These are phyloP conservation scores for Suhomyces yuchorum DNA, from an alignment of 1,139 yeast genomes.

Conservation along the genomic window DNA sequence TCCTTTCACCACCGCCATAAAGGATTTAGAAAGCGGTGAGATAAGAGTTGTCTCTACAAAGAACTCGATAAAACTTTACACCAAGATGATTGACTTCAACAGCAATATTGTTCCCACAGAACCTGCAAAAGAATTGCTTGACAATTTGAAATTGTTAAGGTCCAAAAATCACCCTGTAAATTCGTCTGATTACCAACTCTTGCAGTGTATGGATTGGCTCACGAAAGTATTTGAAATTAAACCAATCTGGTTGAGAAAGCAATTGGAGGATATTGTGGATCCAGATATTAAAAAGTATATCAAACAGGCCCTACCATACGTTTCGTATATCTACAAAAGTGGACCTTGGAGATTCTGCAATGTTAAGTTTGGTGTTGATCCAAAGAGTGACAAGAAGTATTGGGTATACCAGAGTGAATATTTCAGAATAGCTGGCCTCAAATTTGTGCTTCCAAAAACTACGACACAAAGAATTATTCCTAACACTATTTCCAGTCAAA, in stretches of 20 bases:
- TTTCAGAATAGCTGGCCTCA: conserved; percentile 57
- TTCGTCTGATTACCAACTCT: conserved; percentile 33
- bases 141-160: conserved; percentile 32
- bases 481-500: conserved; percentile 18
- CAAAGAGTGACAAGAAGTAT: conserved; percentile 54
- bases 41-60: conserved; percentile 42
- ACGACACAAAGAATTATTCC: conserved; percentile 20
- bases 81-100: conserved; percentile 44
- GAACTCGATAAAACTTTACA: conserved; percentile 46
- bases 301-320: conserved; percentile 79
- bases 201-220: conserved; percentile 57
- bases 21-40: conserved; percentile 66
- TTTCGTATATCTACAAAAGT: conserved; percentile 74
- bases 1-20: conserved; percentile 56
- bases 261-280: conserved; percentile 63
- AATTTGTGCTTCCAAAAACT: conserved; percentile 17
- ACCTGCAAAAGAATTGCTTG: conserved; percentile 42
- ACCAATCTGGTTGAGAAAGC: conserved; percentile 88
- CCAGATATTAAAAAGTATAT: conserved; percentile 52
- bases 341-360: conserved; percentile 98
- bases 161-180: conserved; percentile 26
- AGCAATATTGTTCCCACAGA: conserved; percentile 31
- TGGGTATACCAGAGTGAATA: conserved; percentile 83
- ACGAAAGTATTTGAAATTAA: conserved; percentile 59
- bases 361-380: conserved; percentile 78